A percentile compares a stretch with the other conserved stretches of the same genome.
Evolutionary conservation across 345 rosid genomes (phyloP).

Genomic region (Dimocarpus longan): DNA sequence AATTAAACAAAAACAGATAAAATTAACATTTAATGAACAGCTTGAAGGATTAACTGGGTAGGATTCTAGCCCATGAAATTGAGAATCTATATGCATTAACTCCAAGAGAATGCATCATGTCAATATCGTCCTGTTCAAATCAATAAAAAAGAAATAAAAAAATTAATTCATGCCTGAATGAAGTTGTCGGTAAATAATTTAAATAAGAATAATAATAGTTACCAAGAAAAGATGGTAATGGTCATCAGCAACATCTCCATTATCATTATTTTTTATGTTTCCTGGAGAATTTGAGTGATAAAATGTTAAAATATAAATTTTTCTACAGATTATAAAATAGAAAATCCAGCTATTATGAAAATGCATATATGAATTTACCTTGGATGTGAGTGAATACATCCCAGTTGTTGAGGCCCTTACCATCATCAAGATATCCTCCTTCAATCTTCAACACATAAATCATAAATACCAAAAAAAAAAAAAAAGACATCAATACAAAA

Average conservation of each 20-base stretch:
- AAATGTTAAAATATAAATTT: too few species aligned
- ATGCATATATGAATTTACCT: constrained; percentile 21
- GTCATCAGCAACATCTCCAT: constrained; percentile 35
- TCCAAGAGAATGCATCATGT: constrained; percentile 39
- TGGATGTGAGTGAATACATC: constrained; percentile 46
- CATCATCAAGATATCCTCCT: constrained; percentile 54
- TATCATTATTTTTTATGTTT: constrained; percentile 15
- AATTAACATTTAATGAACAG: background rate
- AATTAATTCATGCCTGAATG: background rate
- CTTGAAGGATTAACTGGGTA: constrained; percentile 31
- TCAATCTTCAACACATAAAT: constrained; percentile 35
- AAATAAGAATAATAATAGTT: background rate
- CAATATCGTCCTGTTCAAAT: constrained; percentile 38
- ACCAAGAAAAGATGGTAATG: constrained; percentile 38
- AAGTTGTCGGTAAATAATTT: background rate
- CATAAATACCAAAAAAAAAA: background rate
- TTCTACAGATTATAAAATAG: too few species aligned
- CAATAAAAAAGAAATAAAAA: background rate
- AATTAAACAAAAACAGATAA: background rate
- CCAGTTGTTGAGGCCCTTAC: constrained; percentile 57
- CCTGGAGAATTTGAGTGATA: constrained; percentile 9
- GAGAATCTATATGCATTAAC: constrained; percentile 45
- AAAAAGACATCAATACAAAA: background rate
- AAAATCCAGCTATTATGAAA: background rate
- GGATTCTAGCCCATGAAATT: constrained; percentile 49